These are phyloP conservation scores for Geum urbanum DNA, from an alignment of 306 rosid genomes.

Conservation along the genomic window DNA sequence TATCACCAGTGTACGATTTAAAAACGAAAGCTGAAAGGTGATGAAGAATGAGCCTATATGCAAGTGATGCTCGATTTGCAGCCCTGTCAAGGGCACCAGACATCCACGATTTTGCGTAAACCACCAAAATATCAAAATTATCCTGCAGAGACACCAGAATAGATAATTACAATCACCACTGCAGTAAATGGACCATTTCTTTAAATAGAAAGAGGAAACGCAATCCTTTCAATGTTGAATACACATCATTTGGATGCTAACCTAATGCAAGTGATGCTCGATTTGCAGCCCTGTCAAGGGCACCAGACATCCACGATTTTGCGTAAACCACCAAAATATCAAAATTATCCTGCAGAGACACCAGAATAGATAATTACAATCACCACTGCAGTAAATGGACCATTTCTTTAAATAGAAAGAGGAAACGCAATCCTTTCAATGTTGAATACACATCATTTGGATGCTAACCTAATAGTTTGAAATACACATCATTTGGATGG, in stretches of 20 bases:
- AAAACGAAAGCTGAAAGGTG: constrained; percentile 80
- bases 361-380: constrained; percentile 9
- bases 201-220: no score
- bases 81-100: constrained; percentile 86
- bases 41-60: constrained; percentile 58
- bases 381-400: no score
- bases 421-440: no score
- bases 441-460: no score
- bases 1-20: constrained; percentile 33
- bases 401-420: no score
- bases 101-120: constrained; percentile 77
- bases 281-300: constrained; percentile 74
- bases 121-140: constrained; percentile 64
- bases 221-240: no score
- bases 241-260: no score
- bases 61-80: constrained; percentile 63
- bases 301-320: constrained; percentile 82
- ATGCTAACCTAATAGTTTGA: no score
- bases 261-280: constrained; percentile 73
- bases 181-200: no score
- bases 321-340: constrained; percentile 69
- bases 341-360: constrained; percentile 56
- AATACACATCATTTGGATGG: no score
- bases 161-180: constrained; percentile 2
- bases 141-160: constrained; percentile 46